Conservation (phyloP, 1,284 basidiomycete genomes). For the Peniophora sp. region DNA sequence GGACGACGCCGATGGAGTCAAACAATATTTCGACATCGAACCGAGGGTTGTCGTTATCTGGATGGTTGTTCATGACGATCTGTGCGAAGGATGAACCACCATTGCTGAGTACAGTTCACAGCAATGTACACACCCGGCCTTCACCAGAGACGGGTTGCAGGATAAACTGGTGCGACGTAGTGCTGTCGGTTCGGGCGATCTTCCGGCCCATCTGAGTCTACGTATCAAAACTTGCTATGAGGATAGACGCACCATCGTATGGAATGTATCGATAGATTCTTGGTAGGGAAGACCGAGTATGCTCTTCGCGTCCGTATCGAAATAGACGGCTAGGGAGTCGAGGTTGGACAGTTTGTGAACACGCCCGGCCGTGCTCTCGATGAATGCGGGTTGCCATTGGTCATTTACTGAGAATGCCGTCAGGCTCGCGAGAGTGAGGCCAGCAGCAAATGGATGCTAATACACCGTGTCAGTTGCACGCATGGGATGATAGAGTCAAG, state of each 20-base stretch:
- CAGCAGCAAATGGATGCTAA: constrained; percentile 92
- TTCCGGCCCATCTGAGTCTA: constrained; percentile 20
- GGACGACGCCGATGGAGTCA: constrained; percentile 87
- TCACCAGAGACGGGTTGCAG: constrained; percentile 95
- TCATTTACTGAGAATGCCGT: constrained; percentile 91
- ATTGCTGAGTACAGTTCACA: not conserved
- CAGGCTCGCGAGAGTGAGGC: constrained; percentile 89
- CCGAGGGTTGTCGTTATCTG: constrained; percentile 69
- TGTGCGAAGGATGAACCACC: constrained; percentile 19
- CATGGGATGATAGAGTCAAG: not conserved
- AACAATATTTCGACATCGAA: constrained; percentile 90
- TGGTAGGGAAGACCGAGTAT: constrained; percentile 64
- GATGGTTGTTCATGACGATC: constrained; percentile 80
- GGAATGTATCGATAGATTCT: constrained; percentile 76
- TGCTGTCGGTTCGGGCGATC: constrained; percentile 57
- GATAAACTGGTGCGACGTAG: constrained; percentile 83
- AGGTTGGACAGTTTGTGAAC: constrained; percentile 95
- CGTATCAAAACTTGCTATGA: not conserved
- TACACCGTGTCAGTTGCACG: constrained; percentile 4
- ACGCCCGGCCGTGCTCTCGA: constrained; percentile 82
- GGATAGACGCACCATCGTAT: constrained; percentile 53
- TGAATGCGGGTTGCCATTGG: constrained; percentile 91
- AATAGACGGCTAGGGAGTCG: constrained; percentile 88
- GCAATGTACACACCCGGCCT: constrained; percentile 57
- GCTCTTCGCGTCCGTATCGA: constrained; percentile 87